phyloP scores from a whole-genome alignment of 805 yeast genomes.

The Candida pseudofarinosa region DNA sequence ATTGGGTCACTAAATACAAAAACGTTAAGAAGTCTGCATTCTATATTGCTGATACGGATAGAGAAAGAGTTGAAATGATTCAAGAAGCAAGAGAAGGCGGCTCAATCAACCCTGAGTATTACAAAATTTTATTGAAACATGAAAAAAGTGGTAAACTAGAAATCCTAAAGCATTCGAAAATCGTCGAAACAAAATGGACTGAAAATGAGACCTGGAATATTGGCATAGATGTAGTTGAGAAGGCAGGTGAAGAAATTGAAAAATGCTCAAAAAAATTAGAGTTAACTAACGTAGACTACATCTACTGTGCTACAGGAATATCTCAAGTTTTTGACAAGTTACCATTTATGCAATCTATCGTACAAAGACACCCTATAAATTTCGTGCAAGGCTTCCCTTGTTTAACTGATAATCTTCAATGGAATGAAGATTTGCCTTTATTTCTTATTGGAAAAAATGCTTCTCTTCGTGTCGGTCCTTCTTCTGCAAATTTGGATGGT shows the following conservation, averaged over 20 bases:
- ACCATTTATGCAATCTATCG: constrained; percentile 26
- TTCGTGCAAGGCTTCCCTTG: constrained; percentile 38
- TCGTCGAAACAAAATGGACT: constrained; percentile 23
- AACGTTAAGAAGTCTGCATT: constrained; percentile 42
- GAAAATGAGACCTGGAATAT: constrained; percentile 22
- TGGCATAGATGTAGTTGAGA: constrained; percentile 3
- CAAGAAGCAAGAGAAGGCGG: constrained; percentile 44
- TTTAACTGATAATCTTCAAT: constrained; percentile 41
- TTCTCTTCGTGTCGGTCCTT: constrained; percentile 39
- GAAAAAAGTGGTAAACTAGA: constrained; percentile 26
- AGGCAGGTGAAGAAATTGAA: not conserved
- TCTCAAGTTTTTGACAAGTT: constrained; percentile 24
- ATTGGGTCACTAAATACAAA: constrained; percentile 48
- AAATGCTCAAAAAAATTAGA: not conserved
- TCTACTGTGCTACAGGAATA: constrained; percentile 42
- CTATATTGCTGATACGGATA: constrained; percentile 40
- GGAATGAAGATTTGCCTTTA: constrained; percentile 36
- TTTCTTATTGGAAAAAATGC: constrained; percentile 43
- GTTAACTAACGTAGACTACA: constrained; percentile 23
- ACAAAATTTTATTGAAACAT: constrained; percentile 26
- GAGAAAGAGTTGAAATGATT: constrained; percentile 38
- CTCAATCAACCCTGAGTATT: constrained; percentile 42
- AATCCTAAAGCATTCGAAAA: constrained; percentile 23
- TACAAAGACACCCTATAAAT: constrained; percentile 24
- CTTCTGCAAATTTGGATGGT: constrained; percentile 45